Evolutionary conservation across 2,329 filamentous ascomycete species (phyloP), one percentile per base, ranked within the genome.

Genomic region (Penicillium sp.): DNA sequence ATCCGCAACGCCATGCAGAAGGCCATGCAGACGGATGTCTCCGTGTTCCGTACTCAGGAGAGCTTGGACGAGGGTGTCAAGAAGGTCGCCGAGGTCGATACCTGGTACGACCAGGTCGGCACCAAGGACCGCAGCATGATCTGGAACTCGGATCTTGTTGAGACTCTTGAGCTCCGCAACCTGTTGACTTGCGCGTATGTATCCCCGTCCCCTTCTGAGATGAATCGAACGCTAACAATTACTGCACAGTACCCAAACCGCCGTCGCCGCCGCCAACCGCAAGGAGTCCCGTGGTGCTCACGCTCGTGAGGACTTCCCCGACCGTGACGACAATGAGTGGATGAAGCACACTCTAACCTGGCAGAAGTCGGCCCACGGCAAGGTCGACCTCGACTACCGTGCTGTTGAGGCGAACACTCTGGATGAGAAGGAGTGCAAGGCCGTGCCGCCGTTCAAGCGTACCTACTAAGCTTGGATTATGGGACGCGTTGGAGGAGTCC

Each of bases 51-150:
- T 72, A 96, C 89, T 39, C 91, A 97, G 64, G 88, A 95, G 76
- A 90, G 86, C 62, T 83, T 97, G 73, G 90, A 96, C 63, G 89
- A 96, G 76, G 92, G 92, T 83, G 92, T 96, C 56, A 79, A 81
- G 75, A 92, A 86, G 80, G 94, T 97, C 74, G 85, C 78, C 60
- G 85, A 90, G 63, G 90, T 97, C 64, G 92, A 97, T 73, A 75
- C 82, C 65, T 82, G 80, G 67, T 97, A 88, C 78, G 76, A 81
- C 65, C 81, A 96, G 69, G 87, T 97, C 64, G 90, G 90, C 69
- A 96, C 90, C 79, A 95, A 96, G 84, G 92, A 97, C 76, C 89
- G 94, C 75, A 95, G 90, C 82, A 96, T 97, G 92, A 97, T 97
- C 80, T 97, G 92, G 92, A 97, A 97, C 85, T 91, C 89, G 22